Evolutionary conservation across 768 basidiomycete genomes (phyloP), one percentile per base, ranked within the genome.

Genomic region (Asterophora parasitica): DNA sequence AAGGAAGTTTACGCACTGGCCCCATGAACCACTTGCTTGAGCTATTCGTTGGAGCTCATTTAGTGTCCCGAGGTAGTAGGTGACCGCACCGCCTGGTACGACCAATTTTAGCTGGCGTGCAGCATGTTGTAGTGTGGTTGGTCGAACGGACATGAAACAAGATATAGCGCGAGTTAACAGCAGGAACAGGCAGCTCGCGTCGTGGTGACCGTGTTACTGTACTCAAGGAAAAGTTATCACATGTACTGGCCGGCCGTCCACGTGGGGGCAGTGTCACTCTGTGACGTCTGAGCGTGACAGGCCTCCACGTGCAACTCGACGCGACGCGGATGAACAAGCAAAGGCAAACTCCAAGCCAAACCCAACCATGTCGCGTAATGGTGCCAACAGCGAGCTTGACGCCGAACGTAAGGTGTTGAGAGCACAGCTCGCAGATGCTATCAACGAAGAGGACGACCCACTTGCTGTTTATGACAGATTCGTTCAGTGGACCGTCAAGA

Each of bases 401-500:
- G 55, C 53, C 34, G 64, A 74, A 49, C 63, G 71, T 31, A 65
- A 68, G 44, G 58, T 57, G 48, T 72, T 69, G 48, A 64, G 59
- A 45, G 62, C 66, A 7, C 62, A 66, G 37, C 62, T 91, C 27
- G 69, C 65, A 6, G 74, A 72, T 30, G 81, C 81, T 0, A 69
- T 82, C 12, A 71, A 71, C 10, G 86, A 88, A 52, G 89, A 90
- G 48, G 86, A 87, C 52, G 96, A 97, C 60, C 87, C 93, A 3
- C 76, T 98, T 19, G 85, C 87, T 1, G 77, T 84, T 1, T 95
- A 92, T 55, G 78, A 88, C 63, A 75, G 83, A 61, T 96, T 93
- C 66, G 82, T 97, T 43, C 81, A 88, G 52, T 98, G 93, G 89
- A 92, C 86, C 28, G 70, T 85, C 49, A 83, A 91, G 55, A 82